These are phyloP conservation scores for Lepiota venenata DNA, from an alignment of 768 basidiomycete genomes.

Conservation along the genomic window DNA sequence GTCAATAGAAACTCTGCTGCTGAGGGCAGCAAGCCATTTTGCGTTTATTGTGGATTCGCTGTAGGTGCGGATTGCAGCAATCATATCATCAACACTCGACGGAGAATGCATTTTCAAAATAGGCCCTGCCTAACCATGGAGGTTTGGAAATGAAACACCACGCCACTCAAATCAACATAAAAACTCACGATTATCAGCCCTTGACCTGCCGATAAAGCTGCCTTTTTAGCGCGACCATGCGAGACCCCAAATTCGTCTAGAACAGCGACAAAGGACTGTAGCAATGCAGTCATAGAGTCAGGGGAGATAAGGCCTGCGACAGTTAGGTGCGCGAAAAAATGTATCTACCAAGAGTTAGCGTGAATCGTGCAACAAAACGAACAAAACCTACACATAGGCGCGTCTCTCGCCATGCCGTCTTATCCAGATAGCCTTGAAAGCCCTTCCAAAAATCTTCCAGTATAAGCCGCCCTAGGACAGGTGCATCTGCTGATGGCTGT, in stretches of 20 bases:
- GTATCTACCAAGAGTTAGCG: constrained; percentile 53
- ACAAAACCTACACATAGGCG: constrained; percentile 70
- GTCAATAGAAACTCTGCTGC: constrained; percentile 47
- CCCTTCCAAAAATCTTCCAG: constrained; percentile 90
- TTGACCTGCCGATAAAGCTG: constrained; percentile 79
- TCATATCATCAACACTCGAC: constrained; percentile 61
- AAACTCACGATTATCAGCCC: constrained; percentile 66
- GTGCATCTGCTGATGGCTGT: constrained; percentile 34
- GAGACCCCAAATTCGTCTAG: constrained; percentile 89
- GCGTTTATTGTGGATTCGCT: constrained; percentile 54
- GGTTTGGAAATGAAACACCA: background rate
- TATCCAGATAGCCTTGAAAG: constrained; percentile 86
- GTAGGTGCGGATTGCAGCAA: constrained; percentile 68
- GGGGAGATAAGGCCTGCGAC: constrained; percentile 71
- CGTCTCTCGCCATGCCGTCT: constrained; percentile 87
- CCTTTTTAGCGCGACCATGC: constrained; percentile 77
- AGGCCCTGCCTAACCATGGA: constrained; percentile 54
- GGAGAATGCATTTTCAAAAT: constrained; percentile 59
- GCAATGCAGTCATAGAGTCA: constrained; percentile 74
- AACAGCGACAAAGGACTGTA: constrained; percentile 83
- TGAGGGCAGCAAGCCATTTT: constrained; percentile 67
- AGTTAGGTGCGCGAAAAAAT: constrained; percentile 89
- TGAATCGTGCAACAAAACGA: background rate
- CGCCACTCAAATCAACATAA: background rate
- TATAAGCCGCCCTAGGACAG: constrained; percentile 63